Base-by-base conservation (phyloP, 148 eudicot genomes). In the Cornus florida region DNA sequence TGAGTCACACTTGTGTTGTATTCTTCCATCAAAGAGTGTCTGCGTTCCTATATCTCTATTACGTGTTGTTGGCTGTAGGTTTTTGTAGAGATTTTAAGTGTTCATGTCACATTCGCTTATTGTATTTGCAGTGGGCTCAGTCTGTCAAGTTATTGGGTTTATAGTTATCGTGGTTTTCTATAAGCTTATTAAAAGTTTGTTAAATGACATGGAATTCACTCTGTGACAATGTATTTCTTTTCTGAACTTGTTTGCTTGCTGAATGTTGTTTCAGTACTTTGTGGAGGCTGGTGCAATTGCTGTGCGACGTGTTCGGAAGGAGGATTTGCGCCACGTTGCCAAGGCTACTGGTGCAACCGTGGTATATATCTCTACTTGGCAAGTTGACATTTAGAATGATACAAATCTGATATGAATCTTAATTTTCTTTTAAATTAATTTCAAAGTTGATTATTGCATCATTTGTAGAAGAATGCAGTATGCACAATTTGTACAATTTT, bases 241-340 rank as follows among this genome's bases (percentile, higher is more conserved):
- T 48, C 12, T 11, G 12, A 48, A 48, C 12, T 53, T 53, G 59
- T 53, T 53, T 53, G 59, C 19, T 53, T 53, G 59, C 19, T 53
- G 19, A 53, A 11, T 53, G 59, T 53, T 70, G 32, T 62, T 82
- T 70, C 89, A 96, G 99, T 96, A 94, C 76, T 96, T 96, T 81
- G 99, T 96, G 77, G 99, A 94, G 82, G 93, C 97, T 81, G 97
- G 99, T 72, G 99, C 99, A 22, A 94, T 94, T 83, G 98, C 99
- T 72, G 94, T 96, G 20, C 90, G 99, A 60, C 98, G 95, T 81
- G 99, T 94, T 60, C 87, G 89, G 69, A 96, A 96, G 82, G 98
- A 96, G 75, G 98, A 96, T 82, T 81, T 94, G 75, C 95, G 99
- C 32, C 98, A 94, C 86, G 97, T 96, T 80, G 99, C 98, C 86